These are phyloP conservation scores for Magnolia officinalis DNA, from an alignment of 164 flowering plant species.

Conservation along the genomic window DNA sequence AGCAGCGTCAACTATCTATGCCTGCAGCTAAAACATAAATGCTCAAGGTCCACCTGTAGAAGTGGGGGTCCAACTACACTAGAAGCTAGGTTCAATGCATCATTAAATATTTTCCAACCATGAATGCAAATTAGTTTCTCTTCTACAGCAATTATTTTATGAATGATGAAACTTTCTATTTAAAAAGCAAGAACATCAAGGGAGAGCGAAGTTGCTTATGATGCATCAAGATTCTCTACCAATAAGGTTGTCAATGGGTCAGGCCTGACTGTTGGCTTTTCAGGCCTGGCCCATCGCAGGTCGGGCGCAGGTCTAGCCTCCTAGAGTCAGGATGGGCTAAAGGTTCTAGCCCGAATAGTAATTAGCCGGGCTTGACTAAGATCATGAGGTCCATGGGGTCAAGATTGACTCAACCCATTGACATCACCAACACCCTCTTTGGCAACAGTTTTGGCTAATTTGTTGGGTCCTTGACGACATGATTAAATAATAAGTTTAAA, in stretches of 20 bases:
- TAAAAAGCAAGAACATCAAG: background rate
- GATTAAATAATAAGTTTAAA: too few species aligned
- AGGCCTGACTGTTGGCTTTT: background rate
- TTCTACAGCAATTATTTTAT: too few species aligned
- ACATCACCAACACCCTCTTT: background rate
- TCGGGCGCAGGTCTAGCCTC: background rate
- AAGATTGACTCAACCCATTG: background rate
- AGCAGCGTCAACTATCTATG: background rate
- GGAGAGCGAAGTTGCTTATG: background rate
- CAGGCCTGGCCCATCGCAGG: background rate
- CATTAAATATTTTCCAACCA: background rate
- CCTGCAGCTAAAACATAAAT: background rate
- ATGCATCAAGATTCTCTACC: background rate
- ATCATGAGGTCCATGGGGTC: background rate
- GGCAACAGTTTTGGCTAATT: too few species aligned
- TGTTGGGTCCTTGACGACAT: too few species aligned
- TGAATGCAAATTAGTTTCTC: background rate
- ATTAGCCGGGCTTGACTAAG: background rate
- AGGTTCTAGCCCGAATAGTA: background rate
- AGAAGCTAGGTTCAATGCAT: background rate
- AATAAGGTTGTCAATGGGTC: background rate
- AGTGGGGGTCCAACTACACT: background rate
- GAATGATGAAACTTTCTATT: background rate
- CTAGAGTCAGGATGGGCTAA: background rate
- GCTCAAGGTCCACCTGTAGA: too few species aligned